phyloP scores from a whole-genome alignment of 192 early-diverging fungal genomes.

The Dimargaris xerosporica region DNA sequence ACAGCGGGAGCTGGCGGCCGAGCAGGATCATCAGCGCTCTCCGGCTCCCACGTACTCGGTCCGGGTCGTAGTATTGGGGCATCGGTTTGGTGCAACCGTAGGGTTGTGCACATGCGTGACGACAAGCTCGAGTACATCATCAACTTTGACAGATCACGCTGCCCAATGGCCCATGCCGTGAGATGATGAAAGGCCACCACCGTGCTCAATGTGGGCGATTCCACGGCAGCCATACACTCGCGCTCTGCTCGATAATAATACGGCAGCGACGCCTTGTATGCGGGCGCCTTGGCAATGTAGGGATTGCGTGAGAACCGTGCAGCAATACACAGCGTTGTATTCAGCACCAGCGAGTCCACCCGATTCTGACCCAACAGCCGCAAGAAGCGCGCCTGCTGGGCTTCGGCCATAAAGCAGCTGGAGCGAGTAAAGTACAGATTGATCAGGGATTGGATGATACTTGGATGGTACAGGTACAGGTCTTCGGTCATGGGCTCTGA shows the following conservation, averaged over 20 bases:
- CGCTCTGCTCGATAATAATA: not conserved
- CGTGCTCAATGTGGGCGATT: not conserved
- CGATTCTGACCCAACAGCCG: not conserved
- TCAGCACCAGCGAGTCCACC: not conserved
- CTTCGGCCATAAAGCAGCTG: slow-evolving; percentile 1
- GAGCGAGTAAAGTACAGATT: slow-evolving; percentile 10
- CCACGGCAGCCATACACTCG: not conserved
- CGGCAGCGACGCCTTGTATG: not conserved
- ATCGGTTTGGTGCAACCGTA: not conserved
- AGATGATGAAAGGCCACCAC: not conserved
- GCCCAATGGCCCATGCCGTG: slow-evolving; percentile 6
- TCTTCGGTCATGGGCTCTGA: not conserved
- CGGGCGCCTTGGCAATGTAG: not conserved
- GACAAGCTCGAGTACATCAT: slow-evolving; percentile 3
- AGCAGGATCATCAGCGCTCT: not conserved
- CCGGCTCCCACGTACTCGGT: not conserved
- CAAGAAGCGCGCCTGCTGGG: slow-evolving; percentile 4
- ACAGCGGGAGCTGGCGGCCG: too few relatives aligned
- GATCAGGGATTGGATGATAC: not conserved
- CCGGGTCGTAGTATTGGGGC: not conserved
- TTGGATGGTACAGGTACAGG: not conserved
- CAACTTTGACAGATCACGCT: not conserved
- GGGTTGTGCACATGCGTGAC: not conserved
- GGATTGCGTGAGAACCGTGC: slow-evolving; percentile 3
- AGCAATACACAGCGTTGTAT: not conserved